These are phyloP conservation scores for Phoenix dactylifera DNA, from an alignment of 176 grass and related monocot genomes.

Conservation along the genomic window DNA sequence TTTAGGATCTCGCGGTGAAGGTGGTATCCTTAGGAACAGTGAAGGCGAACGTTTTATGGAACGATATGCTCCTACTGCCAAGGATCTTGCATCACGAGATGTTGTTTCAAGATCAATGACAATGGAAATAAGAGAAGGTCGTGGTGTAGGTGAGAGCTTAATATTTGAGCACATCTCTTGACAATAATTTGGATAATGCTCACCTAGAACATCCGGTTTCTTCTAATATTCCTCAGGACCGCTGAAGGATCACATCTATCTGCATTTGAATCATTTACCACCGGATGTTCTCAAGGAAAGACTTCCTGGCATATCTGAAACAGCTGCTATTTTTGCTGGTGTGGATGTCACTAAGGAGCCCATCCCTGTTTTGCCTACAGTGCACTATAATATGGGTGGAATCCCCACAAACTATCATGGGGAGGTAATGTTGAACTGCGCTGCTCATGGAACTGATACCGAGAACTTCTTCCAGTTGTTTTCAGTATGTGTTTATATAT, in stretches of 20 bases:
- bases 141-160: conserved; percentile 47
- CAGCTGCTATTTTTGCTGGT: conserved; percentile 91
- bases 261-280: conserved; percentile 75
- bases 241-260: conserved; percentile 86
- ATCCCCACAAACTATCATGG: conserved; percentile 96
- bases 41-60: conserved; percentile 88
- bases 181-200: conserved; percentile 7
- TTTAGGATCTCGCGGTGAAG: conserved; percentile 77
- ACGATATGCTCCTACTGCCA: conserved; percentile 62
- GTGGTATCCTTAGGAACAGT: conserved; percentile 82
- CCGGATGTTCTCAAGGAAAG: conserved; percentile 88
- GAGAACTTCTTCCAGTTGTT: not conserved
- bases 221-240: conserved; percentile 42
- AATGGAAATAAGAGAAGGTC: conserved; percentile 74
- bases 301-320: conserved; percentile 96
- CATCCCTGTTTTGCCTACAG: conserved; percentile 93
- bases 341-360: conserved; percentile 98
- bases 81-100: conserved; percentile 76
- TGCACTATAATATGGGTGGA: conserved; percentile 98
- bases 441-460: not conserved
- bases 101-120: conserved; percentile 83
- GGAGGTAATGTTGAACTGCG: conserved; percentile 35
- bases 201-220: not conserved
- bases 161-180: conserved; percentile 1
- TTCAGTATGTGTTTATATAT: not conserved